Base-by-base conservation (phyloP, 805 yeast genomes). In the Spathaspora sp. region DNA sequence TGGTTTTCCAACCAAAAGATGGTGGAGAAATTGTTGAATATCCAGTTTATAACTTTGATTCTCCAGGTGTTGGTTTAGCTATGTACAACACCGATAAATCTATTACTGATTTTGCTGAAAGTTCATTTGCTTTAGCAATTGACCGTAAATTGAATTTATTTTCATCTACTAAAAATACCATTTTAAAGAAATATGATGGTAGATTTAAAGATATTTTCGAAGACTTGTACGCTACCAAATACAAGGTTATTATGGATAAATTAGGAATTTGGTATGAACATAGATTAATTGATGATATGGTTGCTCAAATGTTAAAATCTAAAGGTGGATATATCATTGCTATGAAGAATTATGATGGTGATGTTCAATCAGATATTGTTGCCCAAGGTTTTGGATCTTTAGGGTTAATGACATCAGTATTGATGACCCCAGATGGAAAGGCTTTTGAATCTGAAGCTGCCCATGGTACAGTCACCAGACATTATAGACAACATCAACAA, bases 401-500 rank as follows among this genome's bases (percentile, higher is more conserved):
- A 59, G 98, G 98, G 43, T 80, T 93, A 61, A 93, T 93, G 98
- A 91, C 98, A 31, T 93, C 98, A 2, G 96, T 90, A n/a, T 81
- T 93, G 60, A 83, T 91, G 65, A 85, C 97, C n/a, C 96, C 97
- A 48, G 97, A 93, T 70, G 97, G 97, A 23, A 89, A 88, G 76
- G 86, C 97, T 12, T 92, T 89, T 69, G 97, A 93, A 77, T 77
- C 91, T 50, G 98, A 93, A 78, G 98, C 98, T 53, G 98, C 98
- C n/a, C 98, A 93, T 69, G 98, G 98, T 52, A 93, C 98, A 12
- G 98, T 93, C 61, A 93, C 97, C 46, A 88, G 98, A 76, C 98
- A 93, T 71, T 93, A 80, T 77, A 87, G 97, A 77, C 94, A 86
- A 73, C 90, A 89, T 73, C 97, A 93, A 76, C 89, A 87, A 73